A percentile compares a stretch with the other conserved stretches of the same genome.
Conservation (phyloP, 1,139 yeast species). For the Sugiyamaella pinicola region DNA sequence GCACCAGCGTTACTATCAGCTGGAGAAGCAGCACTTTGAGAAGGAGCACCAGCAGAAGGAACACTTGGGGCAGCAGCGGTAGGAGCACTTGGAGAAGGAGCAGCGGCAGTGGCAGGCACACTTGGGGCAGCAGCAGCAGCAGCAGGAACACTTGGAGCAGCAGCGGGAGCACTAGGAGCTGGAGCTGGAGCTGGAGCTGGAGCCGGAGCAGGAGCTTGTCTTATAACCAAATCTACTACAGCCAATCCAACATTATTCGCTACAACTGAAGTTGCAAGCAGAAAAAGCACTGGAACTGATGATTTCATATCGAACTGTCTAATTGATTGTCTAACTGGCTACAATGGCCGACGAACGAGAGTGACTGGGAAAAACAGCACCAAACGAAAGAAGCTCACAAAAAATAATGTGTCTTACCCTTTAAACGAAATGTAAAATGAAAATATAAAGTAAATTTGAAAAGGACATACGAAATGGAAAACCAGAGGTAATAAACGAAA, state of each 20-base stretch:
- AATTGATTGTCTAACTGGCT: no score
- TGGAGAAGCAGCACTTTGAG: background rate
- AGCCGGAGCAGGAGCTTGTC: conserved; percentile 3
- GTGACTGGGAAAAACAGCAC: background rate
- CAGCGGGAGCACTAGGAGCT: conserved; percentile 5
- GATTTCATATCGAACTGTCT: background rate
- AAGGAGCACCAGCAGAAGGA: conserved; percentile 1
- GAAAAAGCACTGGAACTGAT: background rate
- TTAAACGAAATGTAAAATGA: background rate
- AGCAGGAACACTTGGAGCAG: conserved; percentile 3
- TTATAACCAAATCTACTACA: background rate
- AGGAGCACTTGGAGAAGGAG: conserved; percentile 1
- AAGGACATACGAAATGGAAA: no score
- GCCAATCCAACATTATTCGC: background rate
- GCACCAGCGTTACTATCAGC: background rate
- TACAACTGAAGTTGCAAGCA: background rate
- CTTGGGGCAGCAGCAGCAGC: background rate
- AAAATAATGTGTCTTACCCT: no score
- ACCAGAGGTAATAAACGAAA: no score
- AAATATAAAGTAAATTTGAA: no score
- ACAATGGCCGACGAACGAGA: no score
- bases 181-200: background rate
- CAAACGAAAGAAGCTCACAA: no score
- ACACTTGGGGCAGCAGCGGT: background rate
- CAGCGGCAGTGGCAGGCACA: background rate